Evolutionary conservation across 78 protist species (phyloP).

Genomic region (Dictyostelium firmibasis): DNA sequence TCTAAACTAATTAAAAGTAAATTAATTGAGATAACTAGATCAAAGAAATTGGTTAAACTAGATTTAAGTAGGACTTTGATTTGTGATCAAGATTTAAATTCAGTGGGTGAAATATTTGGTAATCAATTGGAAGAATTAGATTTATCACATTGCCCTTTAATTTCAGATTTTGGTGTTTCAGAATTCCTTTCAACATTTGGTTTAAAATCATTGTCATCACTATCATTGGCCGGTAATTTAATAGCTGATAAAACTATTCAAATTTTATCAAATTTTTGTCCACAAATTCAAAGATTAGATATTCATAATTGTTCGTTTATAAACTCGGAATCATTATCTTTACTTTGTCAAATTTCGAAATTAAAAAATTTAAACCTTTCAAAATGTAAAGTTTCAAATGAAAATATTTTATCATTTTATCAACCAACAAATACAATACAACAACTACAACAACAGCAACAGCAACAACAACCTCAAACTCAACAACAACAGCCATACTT

Average conservation of each 20-base stretch:
- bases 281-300: constrained; percentile 17
- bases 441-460: background rate
- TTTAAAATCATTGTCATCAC: constrained; percentile 4
- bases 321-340: background rate
- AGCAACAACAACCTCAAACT: background rate
- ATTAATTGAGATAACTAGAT: background rate
- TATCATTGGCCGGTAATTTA: background rate
- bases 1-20: background rate
- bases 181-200: constrained; percentile 43
- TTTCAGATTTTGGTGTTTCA: constrained; percentile 36
- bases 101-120: constrained; percentile 24
- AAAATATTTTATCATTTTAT: background rate
- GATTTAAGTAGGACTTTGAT: background rate
- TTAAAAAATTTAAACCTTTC: constrained; percentile 27
- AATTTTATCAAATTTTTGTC: constrained; percentile 38
- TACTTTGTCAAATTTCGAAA: background rate
- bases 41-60: background rate
- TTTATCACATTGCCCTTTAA: constrained; percentile 37
- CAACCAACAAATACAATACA: background rate
- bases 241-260: constrained; percentile 24
- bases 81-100: background rate
- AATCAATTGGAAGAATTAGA: constrained; percentile 27
- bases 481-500: background rate
- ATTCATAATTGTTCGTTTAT: constrained; percentile 42
- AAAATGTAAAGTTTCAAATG: constrained; percentile 52